Evolutionary conservation across 768 basidiomycete species (phyloP).

Genomic region (Pleurotus ostreatus): DNA sequence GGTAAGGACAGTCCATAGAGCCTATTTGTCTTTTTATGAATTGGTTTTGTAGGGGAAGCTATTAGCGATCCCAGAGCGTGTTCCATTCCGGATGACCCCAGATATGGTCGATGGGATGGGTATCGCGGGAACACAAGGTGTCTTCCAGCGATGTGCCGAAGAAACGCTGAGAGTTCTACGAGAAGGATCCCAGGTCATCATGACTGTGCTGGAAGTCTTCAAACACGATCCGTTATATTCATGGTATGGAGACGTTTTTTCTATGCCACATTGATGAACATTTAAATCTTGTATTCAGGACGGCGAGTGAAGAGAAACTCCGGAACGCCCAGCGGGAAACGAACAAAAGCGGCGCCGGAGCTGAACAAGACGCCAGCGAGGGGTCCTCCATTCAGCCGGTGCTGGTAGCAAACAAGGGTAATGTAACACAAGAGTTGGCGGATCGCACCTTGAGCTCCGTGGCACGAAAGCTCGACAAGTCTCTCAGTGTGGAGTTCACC

Average conservation of each 20-base stretch:
- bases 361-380: slow-evolving; percentile 21
- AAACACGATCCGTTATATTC: slow-evolving; percentile 93
- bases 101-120: slow-evolving; percentile 97
- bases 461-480: slow-evolving; percentile 75
- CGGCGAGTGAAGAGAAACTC: slow-evolving; percentile 72
- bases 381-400: slow-evolving; percentile 12
- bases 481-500: slow-evolving; percentile 86
- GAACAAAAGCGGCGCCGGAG: too few species aligned
- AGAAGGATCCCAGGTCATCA: slow-evolving; percentile 78
- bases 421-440: slow-evolving; percentile 78
- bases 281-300: slow-evolving; percentile 40
- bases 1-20: slow-evolving; percentile 34
- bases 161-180: slow-evolving; percentile 91
- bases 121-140: slow-evolving; percentile 83
- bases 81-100: slow-evolving; percentile 92
- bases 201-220: slow-evolving; percentile 96
- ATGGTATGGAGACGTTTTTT: slow-evolving; percentile 46
- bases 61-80: slow-evolving; percentile 75
- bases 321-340: slow-evolving; percentile 46
- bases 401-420: slow-evolving; percentile 25
- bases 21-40: neutral
- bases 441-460: slow-evolving; percentile 85
- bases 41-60: slow-evolving; percentile 54
- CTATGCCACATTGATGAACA: neutral
- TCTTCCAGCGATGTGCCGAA: slow-evolving; percentile 93